A percentile compares a stretch with the other conserved stretches of the same genome.
Conservation (phyloP, 768 basidiomycete genomes). For the Boletus pseudopeckii region DNA sequence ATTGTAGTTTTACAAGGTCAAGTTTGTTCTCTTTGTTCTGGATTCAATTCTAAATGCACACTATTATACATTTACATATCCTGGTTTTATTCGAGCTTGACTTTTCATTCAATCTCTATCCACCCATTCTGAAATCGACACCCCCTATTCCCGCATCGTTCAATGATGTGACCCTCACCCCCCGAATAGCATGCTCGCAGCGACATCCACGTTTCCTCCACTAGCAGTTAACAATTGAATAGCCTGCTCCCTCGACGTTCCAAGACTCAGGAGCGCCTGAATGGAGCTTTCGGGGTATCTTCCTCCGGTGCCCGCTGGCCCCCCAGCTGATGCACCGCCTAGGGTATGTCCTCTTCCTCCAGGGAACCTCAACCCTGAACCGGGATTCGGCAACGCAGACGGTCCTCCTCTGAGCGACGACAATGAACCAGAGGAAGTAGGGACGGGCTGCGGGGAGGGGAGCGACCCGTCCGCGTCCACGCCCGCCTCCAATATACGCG, state of each 20-base stretch:
- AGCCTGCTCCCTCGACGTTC: slow-evolving; percentile 74
- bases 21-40: background rate
- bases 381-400: slow-evolving; percentile 41
- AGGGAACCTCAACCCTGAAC: slow-evolving; percentile 47
- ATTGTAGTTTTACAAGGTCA: background rate
- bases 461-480: slow-evolving; percentile 24
- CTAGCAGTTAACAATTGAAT: slow-evolving; percentile 73
- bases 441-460: slow-evolving; percentile 14
- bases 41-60: background rate
- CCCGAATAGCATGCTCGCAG: slow-evolving; percentile 82
- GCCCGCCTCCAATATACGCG: slow-evolving; percentile 43
- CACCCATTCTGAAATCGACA: slow-evolving; percentile 1
- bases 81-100: background rate
- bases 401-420: slow-evolving; percentile 12
- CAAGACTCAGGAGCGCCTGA: slow-evolving; percentile 67
- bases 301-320: slow-evolving; percentile 43
- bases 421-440: slow-evolving; percentile 17
- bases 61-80: slow-evolving; percentile 1
- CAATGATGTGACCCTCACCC: background rate
- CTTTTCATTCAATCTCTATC: background rate
- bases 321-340: slow-evolving; percentile 39
- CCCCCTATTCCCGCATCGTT: background rate
- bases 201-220: slow-evolving; percentile 83
- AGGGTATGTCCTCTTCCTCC: slow-evolving; percentile 61
- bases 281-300: slow-evolving; percentile 60